Conservation (phyloP, 2,329 filamentous ascomycete species). For the Pseudocercospora vitis region DNA sequence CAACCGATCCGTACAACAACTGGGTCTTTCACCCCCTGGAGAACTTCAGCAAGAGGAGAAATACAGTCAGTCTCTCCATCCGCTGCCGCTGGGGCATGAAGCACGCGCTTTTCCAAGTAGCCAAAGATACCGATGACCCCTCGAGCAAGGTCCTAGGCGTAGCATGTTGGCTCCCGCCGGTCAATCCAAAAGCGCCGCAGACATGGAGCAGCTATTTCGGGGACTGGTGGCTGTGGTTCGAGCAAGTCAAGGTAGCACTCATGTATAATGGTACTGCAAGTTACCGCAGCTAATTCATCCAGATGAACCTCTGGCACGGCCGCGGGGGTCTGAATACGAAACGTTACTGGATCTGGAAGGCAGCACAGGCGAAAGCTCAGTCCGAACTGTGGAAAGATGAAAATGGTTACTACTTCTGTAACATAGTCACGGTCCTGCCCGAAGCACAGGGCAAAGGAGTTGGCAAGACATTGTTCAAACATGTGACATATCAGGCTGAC, state of each 20-base stretch:
- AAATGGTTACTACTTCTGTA: conserved; percentile 72
- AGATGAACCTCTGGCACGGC: conserved; percentile 67
- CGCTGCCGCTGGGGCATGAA: conserved; percentile 70
- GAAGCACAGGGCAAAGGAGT: conserved; percentile 66
- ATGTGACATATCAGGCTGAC: conserved; percentile 64
- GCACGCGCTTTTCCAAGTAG: conserved; percentile 68
- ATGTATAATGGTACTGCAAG: too few relatives aligned
- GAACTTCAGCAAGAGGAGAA: conserved; percentile 57
- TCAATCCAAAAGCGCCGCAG: conserved; percentile 46
- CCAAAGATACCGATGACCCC: conserved; percentile 53
- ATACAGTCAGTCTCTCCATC: conserved; percentile 62
- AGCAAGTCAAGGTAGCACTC: conserved; percentile 58
- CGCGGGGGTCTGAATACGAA: conserved; percentile 64
- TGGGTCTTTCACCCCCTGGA: conserved; percentile 59
- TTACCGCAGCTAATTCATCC: too few relatives aligned
- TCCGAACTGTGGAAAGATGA: conserved; percentile 63
- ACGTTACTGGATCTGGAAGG: conserved; percentile 72
- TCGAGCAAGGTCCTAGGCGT: conserved; percentile 62
- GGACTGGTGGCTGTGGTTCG: conserved; percentile 63
- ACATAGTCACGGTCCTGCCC: conserved; percentile 69
- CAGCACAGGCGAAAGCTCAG: conserved; percentile 62
- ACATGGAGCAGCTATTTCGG: conserved; percentile 62
- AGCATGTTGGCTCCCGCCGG: conserved; percentile 69
- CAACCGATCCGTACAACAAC: conserved; percentile 64
- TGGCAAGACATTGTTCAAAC: conserved; percentile 63